Conservation (phyloP, 2,329 filamentous ascomycete species). For the Byssoonygena ceratinophila region DNA sequence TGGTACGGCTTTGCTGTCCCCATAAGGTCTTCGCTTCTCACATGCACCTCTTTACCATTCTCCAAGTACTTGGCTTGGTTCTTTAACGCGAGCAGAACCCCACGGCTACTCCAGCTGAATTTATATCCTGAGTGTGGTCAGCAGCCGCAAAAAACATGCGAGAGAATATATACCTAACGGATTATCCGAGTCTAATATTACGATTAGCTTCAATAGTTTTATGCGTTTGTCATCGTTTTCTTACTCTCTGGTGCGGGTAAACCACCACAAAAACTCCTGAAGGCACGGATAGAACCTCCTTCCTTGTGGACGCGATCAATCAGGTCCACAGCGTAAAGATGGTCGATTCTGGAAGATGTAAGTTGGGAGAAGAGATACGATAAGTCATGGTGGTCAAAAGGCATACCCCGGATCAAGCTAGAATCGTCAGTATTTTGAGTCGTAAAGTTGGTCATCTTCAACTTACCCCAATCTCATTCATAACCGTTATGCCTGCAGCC, state of each 20-base stretch:
- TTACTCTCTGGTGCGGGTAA: constrained; percentile 48
- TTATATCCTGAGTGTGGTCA: no score
- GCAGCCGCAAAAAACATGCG: no score
- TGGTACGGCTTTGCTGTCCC: constrained; percentile 75
- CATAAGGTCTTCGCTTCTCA: constrained; percentile 65
- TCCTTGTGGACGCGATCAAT: constrained; percentile 58
- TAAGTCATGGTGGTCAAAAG: no score
- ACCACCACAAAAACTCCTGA: constrained; percentile 77
- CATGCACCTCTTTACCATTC: constrained; percentile 62
- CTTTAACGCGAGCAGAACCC: constrained; percentile 74
- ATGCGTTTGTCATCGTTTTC: no score
- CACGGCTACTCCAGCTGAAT: constrained; percentile 70
- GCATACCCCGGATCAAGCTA: constrained; percentile 41
- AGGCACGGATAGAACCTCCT: constrained; percentile 74
- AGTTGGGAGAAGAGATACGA: no score
- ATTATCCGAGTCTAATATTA: constrained; percentile 68
- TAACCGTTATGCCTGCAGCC: constrained; percentile 86
- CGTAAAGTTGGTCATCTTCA: no score
- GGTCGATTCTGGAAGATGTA: no score
- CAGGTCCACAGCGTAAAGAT: constrained; percentile 57
- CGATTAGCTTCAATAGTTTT: no score
- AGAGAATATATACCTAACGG: no score
- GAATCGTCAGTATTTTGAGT: no score
- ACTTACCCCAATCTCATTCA: constrained; percentile 97
- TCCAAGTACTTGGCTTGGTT: constrained; percentile 78